Percentiles rank a stretch among this genome's conserved stretches.
Evolutionary conservation across 2,329 filamentous ascomycete species (phyloP).

Genomic region (Endoconidiophora laricicola): DNA sequence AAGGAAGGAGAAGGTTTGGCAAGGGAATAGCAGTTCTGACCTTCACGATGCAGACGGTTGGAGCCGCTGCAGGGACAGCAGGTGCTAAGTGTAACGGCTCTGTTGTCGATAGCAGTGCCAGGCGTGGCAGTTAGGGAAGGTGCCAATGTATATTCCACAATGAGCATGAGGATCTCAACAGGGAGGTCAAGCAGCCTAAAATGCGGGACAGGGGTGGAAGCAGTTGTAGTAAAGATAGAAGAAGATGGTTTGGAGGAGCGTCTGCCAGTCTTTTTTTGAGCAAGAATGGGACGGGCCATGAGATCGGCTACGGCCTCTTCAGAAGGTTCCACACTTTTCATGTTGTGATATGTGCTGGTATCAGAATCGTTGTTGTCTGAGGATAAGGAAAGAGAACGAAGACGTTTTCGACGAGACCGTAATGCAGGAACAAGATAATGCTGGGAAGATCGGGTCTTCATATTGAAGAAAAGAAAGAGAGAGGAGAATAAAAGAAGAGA

Average conservation of each 20-base stretch:
- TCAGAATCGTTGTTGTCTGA: neutral
- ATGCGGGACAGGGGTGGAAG: neutral
- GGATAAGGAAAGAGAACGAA: neutral
- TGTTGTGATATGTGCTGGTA: neutral
- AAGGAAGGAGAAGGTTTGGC: slow-evolving; percentile 19
- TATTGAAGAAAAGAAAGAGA: neutral
- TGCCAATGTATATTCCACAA: slow-evolving; percentile 6
- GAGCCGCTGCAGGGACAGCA: slow-evolving; percentile 19
- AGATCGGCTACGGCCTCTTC: neutral
- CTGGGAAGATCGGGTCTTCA: neutral
- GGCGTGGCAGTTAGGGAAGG: neutral
- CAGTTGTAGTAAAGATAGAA: neutral
- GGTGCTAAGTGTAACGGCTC: slow-evolving; percentile 22
- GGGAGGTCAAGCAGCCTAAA: slow-evolving; percentile 6
- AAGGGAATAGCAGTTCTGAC: slow-evolving; percentile 21
- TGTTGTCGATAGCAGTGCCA: neutral
- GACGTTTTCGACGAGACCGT: neutral
- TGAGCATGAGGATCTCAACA: slow-evolving; percentile 6
- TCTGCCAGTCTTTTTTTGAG: neutral
- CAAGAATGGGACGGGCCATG: neutral
- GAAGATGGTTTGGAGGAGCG: neutral
- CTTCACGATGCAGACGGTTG: slow-evolving; percentile 18
- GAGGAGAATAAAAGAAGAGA: neutral
- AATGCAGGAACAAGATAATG: neutral
- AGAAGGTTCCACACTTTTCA: neutral